A percentile compares a stretch with the other conserved stretches of the same genome.
Evolutionary conservation across 176 grass and related monocot species (phyloP).

Genomic region (Eremochloa ophiuroides): DNA sequence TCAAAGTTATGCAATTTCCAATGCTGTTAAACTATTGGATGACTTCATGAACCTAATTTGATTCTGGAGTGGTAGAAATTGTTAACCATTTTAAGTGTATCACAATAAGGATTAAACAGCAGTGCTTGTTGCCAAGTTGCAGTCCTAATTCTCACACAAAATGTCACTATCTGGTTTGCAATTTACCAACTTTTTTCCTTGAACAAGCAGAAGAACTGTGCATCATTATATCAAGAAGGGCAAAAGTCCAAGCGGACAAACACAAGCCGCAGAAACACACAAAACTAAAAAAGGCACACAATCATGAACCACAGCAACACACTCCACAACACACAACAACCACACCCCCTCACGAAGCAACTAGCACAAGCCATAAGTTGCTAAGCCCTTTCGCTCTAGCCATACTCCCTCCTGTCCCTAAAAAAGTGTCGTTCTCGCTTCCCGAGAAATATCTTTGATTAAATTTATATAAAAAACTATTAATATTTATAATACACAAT

Average conservation of each 20-base stretch:
- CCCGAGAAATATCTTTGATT: no score
- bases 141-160: neutral
- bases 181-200: neutral
- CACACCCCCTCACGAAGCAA: neutral
- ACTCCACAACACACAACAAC: neutral
- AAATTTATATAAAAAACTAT: no score
- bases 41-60: neutral
- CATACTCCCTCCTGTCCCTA: no score
- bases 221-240: neutral
- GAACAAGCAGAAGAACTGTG: neutral
- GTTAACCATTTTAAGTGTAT: neutral
- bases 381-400: neutral
- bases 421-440: no score
- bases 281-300: neutral
- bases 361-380: neutral
- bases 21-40: neutral
- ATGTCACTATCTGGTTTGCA: neutral
- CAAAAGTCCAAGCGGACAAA: neutral
- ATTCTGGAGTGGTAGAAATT: neutral
- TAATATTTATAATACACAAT: no score
- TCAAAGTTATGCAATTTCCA: constrained; percentile 9
- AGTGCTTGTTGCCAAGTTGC: neutral
- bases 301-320: neutral
- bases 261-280: neutral
- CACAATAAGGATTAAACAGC: neutral